Percentiles rank a stretch among this genome's conserved stretches.
These are phyloP conservation scores for Magnusiomyces sp. DNA, from an alignment of 1,139 yeast genomes.

Conservation along the genomic window DNA sequence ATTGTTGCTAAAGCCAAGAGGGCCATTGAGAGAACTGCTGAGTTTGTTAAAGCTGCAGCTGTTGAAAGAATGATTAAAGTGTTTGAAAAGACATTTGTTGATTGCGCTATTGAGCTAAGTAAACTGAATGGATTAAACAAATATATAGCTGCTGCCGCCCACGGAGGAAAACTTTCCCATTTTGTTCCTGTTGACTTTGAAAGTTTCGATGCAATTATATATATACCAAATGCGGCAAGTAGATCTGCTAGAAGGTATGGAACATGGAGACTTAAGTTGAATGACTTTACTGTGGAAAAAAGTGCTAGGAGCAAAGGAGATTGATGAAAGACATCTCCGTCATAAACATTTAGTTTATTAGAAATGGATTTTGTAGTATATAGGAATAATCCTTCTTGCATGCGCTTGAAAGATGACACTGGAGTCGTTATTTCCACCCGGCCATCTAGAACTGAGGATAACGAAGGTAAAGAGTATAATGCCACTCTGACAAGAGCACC, in stretches of 20 bases:
- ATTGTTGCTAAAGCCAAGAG: constrained; percentile 58
- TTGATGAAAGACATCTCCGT: constrained; percentile 82
- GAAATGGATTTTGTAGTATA: constrained; percentile 25
- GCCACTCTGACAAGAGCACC: too few species aligned
- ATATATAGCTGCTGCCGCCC: constrained; percentile 44
- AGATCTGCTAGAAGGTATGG: constrained; percentile 38
- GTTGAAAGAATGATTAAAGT: constrained; percentile 47
- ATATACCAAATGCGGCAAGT: constrained; percentile 36
- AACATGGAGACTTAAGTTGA: constrained; percentile 22
- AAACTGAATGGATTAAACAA: constrained; percentile 73
- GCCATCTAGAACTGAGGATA: constrained; percentile 36
- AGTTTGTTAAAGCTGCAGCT: constrained; percentile 36
- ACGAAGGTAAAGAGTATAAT: not conserved
- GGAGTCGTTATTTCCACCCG: constrained; percentile 78
- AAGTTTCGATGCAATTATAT: constrained; percentile 35
- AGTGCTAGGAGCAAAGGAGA: constrained; percentile 58
- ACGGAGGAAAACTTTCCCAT: constrained; percentile 16
- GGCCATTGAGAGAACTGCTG: constrained; percentile 40
- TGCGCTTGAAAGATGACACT: constrained; percentile 52
- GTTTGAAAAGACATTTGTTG: constrained; percentile 57
- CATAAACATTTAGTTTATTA: constrained; percentile 59
- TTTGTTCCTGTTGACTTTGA: constrained; percentile 16
- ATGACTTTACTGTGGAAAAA: constrained; percentile 35
- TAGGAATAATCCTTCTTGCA: constrained; percentile 75
- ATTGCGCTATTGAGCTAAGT: constrained; percentile 58